A percentile compares a stretch with the other conserved stretches of the same genome.
Conservation (phyloP, 2,329 filamentous ascomycete species). For the Nemania diffusa region DNA sequence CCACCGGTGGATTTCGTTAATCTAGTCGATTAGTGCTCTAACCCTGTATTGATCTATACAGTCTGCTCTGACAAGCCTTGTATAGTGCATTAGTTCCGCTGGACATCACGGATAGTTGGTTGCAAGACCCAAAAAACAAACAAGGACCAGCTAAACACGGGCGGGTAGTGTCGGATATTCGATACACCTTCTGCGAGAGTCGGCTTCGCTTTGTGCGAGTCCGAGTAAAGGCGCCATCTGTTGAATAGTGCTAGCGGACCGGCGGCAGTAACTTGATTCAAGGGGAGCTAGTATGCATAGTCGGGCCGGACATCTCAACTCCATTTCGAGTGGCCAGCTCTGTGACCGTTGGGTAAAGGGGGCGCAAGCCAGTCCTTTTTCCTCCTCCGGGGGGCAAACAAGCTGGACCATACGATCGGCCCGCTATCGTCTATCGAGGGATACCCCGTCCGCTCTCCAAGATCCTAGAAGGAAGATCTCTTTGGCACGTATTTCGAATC, state of each 20-base stretch:
- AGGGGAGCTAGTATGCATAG: constrained; percentile 4
- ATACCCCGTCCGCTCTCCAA: constrained; percentile 3
- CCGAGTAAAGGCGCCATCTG: constrained; percentile 2
- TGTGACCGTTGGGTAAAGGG: background rate
- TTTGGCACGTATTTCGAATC: background rate
- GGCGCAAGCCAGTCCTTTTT: background rate
- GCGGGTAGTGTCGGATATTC: background rate
- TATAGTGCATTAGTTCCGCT: background rate
- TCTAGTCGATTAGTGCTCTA: background rate
- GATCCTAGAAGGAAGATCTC: background rate
- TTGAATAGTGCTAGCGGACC: background rate
- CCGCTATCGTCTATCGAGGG: constrained; percentile 1
- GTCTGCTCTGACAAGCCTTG: background rate
- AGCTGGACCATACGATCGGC: constrained; percentile 5
- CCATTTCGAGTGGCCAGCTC: constrained; percentile 1
- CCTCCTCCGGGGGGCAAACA: background rate
- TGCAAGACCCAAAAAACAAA: background rate
- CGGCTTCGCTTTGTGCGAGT: background rate
- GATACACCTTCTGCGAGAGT: background rate
- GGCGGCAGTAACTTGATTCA: background rate
- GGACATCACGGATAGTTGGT: background rate
- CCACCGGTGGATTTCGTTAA: constrained; percentile 3
- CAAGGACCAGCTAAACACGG: background rate
- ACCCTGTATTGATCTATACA: background rate
- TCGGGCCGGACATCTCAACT: constrained; percentile 4